Base-by-base conservation (phyloP, 2,329 filamentous ascomycete genomes). In the Ophiostoma montium region DNA sequence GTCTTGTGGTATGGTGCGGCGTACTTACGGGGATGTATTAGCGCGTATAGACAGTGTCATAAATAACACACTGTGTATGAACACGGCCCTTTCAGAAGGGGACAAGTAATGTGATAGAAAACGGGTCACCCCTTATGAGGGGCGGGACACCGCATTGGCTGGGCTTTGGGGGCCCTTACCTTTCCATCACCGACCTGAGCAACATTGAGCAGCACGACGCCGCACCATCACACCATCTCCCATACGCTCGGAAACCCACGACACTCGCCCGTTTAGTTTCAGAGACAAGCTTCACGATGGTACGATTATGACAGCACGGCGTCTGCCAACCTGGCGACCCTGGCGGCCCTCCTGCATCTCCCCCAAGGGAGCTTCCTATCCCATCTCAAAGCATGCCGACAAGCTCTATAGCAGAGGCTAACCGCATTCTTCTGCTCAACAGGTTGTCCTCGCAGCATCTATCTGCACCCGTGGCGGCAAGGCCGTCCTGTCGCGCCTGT, bases 401-500 rank as follows among this genome's bases (percentile, higher is more conserved):
- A 12, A 30, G 41, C 41, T 33, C 21, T 19, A n/a, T 13, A 33
- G 16, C 42, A 16, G 30, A 32, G 18, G 42, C 42, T 44, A 23
- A 44, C 35, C 42, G 8, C 2, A 9, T 19, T 41, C 27, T 4
- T 10, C 5, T 13, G 19, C 18, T 12, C 8, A 19, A 21, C 39
- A 95, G 92, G 92, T 98, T 67, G 87, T 98, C 67, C 86, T 98
- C 66, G 92, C 90, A 68, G 92, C 92, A 62, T 96, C 92, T 62
- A 95, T 98, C 74, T 96, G 90, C 71, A 98, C 94, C 66, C 82
- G 92, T 59, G 92, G 92, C 66, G 92, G 92, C 66, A 98, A 98
- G 75, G 86, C 90, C 68, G 89, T 98, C 63, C 83, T 98, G 67
- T 96, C 92, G 56, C 84, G 94, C 62, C 88, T 95, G 70, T 98